Evolutionary conservation across 192 early-diverging fungal species (phyloP), one percentile per base, ranked within the genome.

Genomic region (Coemansia sp.): DNA sequence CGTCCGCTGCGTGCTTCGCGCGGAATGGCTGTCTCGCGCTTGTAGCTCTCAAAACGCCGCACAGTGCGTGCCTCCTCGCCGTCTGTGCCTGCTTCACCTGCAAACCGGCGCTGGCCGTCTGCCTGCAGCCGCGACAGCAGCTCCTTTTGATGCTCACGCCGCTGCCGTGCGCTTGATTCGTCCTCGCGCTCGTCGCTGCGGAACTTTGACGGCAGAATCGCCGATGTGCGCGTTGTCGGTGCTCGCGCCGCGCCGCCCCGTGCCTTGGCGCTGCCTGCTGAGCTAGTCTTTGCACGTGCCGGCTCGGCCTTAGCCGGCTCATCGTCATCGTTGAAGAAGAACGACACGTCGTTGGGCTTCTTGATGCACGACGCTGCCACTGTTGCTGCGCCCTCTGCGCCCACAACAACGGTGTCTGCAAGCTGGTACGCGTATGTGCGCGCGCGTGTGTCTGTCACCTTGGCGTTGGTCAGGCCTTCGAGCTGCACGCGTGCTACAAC

Each of bases 21-120:
- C 7, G 97, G 97, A 50, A 99, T 67, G 23, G 88, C 85, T 0
- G 89, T 85, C 58, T 98, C 97, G 65, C 91, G 85, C 72, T 91
- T 88, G 76, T 99, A 99, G 84, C 93, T 94, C 74, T 98, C 97
- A 76, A 95, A 97, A 74, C 91, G 91, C 58, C 86, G 86, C 70
- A 96, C 93, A 17, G 85, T 83, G 15, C 84, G 85, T 68, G 90
- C 86, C 52, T 89, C 82, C 48, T 93, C 86, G 45, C 83, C 84
- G 48, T 84, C 82, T 17, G 79, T 81, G 19, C 85, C 84, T 15
- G 81, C 83, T 1, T 81, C 82, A 39, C 90, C 89, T 0, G 87
- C 81, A 80, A 89, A 99, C 38, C 88, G 84, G 32, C 85, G 81
- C n/a, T 93, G 67, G 9, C 95, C 96, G 50, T 94, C 93, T 1